Evolutionary conservation across 2,329 filamentous ascomycete species (phyloP).

Genomic region (Phaeomoniella chlamydospora): DNA sequence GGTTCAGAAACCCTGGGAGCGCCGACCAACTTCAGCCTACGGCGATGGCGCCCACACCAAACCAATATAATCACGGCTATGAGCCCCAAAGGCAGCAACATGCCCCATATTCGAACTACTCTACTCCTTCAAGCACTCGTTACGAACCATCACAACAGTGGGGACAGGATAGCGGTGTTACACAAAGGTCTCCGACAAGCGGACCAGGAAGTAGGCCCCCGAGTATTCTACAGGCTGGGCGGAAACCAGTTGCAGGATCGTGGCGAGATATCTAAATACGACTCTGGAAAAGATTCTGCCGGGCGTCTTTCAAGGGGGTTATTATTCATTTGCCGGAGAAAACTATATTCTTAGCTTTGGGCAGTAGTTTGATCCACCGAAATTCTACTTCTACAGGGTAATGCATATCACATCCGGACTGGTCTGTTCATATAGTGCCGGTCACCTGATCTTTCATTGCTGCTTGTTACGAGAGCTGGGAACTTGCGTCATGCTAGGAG

Average conservation of each 20-base stretch:
- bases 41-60: constrained; percentile 2
- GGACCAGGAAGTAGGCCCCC: constrained; percentile 19
- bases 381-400: no score
- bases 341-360: no score
- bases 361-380: no score
- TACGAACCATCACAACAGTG: constrained; percentile 1
- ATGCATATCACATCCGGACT: no score
- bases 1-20: not conserved
- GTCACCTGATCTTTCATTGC: no score
- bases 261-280: constrained; percentile 19
- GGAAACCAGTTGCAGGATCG: constrained; percentile 19
- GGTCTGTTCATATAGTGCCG: no score
- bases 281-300: no score
- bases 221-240: constrained; percentile 23
- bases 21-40: not conserved
- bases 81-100: constrained; percentile 6
- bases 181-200: not conserved
- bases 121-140: constrained; percentile 1
- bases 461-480: no score
- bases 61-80: constrained; percentile 5
- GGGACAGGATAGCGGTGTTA: not conserved
- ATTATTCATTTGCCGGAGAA: no score
- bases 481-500: no score
- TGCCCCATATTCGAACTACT: constrained; percentile 2
- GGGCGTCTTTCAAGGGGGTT: no score